Evolutionary conservation across 495 filamentous ascomycete species (phyloP).

Genomic region (Penicillium silybi): DNA sequence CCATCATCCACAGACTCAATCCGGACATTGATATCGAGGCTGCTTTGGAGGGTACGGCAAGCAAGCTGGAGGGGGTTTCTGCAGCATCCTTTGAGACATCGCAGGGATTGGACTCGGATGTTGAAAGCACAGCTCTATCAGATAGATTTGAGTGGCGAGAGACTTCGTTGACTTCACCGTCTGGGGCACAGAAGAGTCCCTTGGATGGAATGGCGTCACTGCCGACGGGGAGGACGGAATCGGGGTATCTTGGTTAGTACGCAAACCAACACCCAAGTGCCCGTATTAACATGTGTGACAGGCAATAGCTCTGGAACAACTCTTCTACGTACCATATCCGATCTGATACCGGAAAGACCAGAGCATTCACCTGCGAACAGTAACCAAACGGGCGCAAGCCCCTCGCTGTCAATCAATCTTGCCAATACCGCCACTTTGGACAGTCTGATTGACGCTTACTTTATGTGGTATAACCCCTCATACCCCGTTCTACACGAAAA

Average conservation of each 20-base stretch:
- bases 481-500: constrained; percentile 23
- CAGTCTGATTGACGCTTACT: constrained; percentile 23
- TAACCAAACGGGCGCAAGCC: not conserved
- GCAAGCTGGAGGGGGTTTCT: not conserved
- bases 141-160: constrained; percentile 22
- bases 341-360: constrained; percentile 6
- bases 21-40: constrained; percentile 17
- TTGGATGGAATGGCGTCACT: constrained; percentile 25
- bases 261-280: not conserved
- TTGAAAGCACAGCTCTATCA: not conserved
- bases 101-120: not conserved
- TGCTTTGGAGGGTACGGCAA: constrained; percentile 5
- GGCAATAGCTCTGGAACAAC: constrained; percentile 17
- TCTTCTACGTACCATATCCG: constrained; percentile 2
- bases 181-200: not conserved
- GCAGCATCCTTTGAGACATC: not conserved
- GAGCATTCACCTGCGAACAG: not conserved
- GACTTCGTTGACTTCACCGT: constrained; percentile 10
- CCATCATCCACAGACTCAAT: constrained; percentile 9
- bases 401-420: not conserved
- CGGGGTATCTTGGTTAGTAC: constrained; percentile 22
- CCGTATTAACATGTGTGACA: not conserved
- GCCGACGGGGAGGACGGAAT: constrained; percentile 4
- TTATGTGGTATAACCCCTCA: constrained; percentile 15
- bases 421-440: constrained; percentile 7